Conservation (phyloP, 1,139 yeast genomes). For the Yarrowia galli region DNA sequence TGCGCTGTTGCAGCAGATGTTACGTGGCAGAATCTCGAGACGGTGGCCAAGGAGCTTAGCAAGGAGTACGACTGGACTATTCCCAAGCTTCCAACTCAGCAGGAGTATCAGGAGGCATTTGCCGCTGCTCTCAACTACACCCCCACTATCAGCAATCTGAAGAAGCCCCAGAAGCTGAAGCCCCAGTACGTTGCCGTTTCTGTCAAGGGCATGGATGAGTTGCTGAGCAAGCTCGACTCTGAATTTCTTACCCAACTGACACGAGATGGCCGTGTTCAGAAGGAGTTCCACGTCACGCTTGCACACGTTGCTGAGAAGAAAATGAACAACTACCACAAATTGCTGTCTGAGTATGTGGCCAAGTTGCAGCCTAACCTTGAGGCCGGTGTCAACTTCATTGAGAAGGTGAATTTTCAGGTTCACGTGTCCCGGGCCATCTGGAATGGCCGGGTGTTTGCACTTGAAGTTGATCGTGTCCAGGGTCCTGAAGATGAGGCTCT, state of each 20-base stretch:
- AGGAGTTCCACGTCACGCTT: conserved; percentile 78
- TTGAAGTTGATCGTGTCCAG: conserved; percentile 11
- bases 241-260: conserved; percentile 50
- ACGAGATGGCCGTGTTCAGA: conserved; percentile 56
- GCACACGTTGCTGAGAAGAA: conserved; percentile 56
- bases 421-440: conserved; percentile 58
- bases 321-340: conserved; percentile 23
- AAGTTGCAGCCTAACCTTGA: not conserved
- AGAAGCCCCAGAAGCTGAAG: conserved; percentile 42
- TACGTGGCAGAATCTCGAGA: conserved; percentile 61
- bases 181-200: conserved; percentile 16
- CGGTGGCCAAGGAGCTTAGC: conserved; percentile 55
- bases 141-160: conserved; percentile 45
- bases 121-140: conserved; percentile 45
- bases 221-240: conserved; percentile 43
- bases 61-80: conserved; percentile 59
- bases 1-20: conserved; percentile 56
- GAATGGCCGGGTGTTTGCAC: conserved; percentile 54
- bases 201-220: not conserved
- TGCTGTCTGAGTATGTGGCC: conserved; percentile 3
- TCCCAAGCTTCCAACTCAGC: conserved; percentile 52
- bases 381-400: conserved; percentile 42
- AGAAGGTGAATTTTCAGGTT: conserved; percentile 52
- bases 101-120: conserved; percentile 47
- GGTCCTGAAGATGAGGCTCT: conserved; percentile 6